Evolutionary conservation across 2,329 filamentous ascomycete species (phyloP).

Genomic region (Chaetomium strumarium): DNA sequence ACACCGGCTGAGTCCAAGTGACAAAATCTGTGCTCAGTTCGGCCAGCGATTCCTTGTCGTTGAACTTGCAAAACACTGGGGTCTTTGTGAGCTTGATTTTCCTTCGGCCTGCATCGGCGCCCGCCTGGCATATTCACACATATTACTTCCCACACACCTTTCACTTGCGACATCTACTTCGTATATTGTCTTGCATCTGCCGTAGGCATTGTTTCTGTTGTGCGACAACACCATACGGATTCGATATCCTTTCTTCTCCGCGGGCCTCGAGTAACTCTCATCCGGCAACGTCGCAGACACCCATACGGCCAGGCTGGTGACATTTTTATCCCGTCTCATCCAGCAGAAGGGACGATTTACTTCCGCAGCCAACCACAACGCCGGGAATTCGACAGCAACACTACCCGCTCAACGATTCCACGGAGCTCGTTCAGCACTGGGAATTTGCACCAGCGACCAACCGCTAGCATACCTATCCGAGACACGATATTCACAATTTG

Average conservation of each 20-base stretch:
- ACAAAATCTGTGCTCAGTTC: conserved; percentile 4
- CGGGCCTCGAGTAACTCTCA: background rate
- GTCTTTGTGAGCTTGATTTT: background rate
- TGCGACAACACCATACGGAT: conserved; percentile 10
- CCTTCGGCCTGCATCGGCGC: conserved; percentile 11
- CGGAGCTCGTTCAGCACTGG: background rate
- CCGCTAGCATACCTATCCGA: background rate
- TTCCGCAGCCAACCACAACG: conserved; percentile 1
- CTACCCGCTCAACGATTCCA: background rate
- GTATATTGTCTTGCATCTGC: conserved; percentile 9
- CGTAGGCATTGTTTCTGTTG: conserved; percentile 5
- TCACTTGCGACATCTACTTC: background rate
- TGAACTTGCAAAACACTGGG: conserved; percentile 4
- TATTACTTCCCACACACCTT: background rate
- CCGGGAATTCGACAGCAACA: background rate
- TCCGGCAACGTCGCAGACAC: no score
- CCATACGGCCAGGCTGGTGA: no score
- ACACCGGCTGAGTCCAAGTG: conserved; percentile 9
- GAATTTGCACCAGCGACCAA: background rate
- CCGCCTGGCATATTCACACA: conserved; percentile 6
- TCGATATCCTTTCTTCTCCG: conserved; percentile 6
- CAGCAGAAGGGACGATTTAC: background rate
- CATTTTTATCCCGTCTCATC: background rate
- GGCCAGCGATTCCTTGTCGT: conserved; percentile 5
- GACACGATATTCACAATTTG: conserved; percentile 17